Percentiles rank a stretch among this genome's conserved stretches.
Conservation (phyloP, 768 basidiomycete species). For the Scleroderma citrinum region DNA sequence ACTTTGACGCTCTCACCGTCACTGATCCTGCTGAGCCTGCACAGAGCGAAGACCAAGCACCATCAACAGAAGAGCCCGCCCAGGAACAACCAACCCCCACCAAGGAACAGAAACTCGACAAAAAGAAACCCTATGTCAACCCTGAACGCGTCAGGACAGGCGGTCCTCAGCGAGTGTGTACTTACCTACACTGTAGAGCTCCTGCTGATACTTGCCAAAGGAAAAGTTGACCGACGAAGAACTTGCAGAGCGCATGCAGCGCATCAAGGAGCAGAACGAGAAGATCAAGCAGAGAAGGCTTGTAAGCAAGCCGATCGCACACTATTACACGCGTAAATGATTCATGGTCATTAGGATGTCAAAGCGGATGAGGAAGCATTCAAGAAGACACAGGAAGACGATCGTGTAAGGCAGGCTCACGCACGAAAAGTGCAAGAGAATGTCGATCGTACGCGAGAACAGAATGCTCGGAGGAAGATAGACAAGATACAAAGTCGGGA, state of each 20-base stretch:
- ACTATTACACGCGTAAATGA: neutral
- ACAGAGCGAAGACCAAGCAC: neutral
- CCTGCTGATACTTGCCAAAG: conserved; percentile 31
- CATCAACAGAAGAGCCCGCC: conserved; percentile 3
- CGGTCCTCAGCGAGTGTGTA: conserved; percentile 58
- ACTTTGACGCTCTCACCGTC: conserved; percentile 49
- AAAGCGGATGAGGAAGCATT: conserved; percentile 79
- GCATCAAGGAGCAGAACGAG: conserved; percentile 68
- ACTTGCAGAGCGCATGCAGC: conserved; percentile 61
- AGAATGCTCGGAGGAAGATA: conserved; percentile 76
- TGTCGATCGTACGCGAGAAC: conserved; percentile 65
- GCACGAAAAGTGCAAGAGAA: conserved; percentile 62
- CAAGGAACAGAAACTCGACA: conserved; percentile 34
- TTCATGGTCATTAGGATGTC: conserved; percentile 49
- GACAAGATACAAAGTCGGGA: conserved; percentile 74
- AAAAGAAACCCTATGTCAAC: conserved; percentile 75
- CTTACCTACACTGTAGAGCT: neutral
- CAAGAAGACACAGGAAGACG: conserved; percentile 59
- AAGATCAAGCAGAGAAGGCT: conserved; percentile 66
- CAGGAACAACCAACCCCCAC: conserved; percentile 8
- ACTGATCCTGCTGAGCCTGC: conserved; percentile 5
- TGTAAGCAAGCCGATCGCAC: conserved; percentile 31
- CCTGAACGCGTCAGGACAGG: conserved; percentile 82
- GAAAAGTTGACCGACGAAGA: conserved; percentile 67
- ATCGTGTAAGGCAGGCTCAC: conserved; percentile 51